Evolutionary conservation across 2,329 filamentous ascomycete genomes (phyloP), one percentile per base, ranked within the genome.

Genomic region (Colletotrichum sublineola): DNA sequence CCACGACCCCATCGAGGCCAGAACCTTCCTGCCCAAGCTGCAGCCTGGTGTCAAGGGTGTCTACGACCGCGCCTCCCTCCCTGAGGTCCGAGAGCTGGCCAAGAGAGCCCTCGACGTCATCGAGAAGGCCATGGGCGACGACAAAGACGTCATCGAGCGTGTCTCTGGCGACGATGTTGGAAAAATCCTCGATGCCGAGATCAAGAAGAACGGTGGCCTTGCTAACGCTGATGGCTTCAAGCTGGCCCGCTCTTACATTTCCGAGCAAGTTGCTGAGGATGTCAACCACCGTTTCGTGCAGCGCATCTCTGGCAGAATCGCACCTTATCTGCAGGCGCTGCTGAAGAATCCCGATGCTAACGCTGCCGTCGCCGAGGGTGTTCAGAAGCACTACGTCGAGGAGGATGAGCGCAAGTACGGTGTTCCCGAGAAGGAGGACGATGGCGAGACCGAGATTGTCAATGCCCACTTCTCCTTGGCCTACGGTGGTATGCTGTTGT

Each of bases 401-500:
- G 95, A 98, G 82, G 96, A 98, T 76, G 87, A 94, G 78, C 93
- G 94, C 82, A 96, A 94, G 80, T 97, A 91, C 77, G 96, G 95
- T 75, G 90, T 92, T 66, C 94, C 95, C 2, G 88, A 94, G 75
- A 93, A 95, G 82, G 94, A 96, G 74, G 94, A 98, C 73, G 94
- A 97, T 73, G 95, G 95, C 72, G 96, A 99, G 84, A 87, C 92
- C 31, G 96, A 98, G 83, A 97, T 99, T 79, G 96, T 99, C 80
- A 98, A 99, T 78, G 96, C 96, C 57, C 93, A 96, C 80, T 99
- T 99, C 86, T 99, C 96, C 29, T 90, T 99, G 33, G 96, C 95
- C 60, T 99, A 99, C 79, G 96, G 96, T 81, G 96, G 96, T 79
- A 98, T 98, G 95, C 90, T 99, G 76, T 86, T 99, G 74, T 89